A percentile compares a stretch with the other conserved stretches of the same genome.
Conservation (phyloP, 2,329 filamentous ascomycete species). For the Camptophora hylomeconis region DNA sequence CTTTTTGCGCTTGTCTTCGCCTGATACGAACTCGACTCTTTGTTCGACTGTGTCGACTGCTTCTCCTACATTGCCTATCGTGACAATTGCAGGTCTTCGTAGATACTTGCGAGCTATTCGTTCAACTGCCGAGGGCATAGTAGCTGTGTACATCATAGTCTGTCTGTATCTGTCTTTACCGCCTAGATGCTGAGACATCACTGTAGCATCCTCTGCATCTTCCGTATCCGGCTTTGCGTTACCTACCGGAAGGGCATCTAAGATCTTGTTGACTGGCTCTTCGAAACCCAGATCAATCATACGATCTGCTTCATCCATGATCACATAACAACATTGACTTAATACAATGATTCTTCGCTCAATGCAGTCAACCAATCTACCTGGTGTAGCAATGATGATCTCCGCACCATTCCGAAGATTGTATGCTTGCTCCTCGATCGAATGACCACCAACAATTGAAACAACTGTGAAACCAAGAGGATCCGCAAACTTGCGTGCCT, state of each 20-base stretch:
- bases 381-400: constrained; percentile 96
- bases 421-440: constrained; percentile 84
- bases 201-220: constrained; percentile 68
- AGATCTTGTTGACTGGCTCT: constrained; percentile 92
- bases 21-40: constrained; percentile 77
- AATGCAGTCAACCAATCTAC: constrained; percentile 92
- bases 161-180: constrained; percentile 75
- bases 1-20: constrained; percentile 95
- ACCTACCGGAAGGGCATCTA: constrained; percentile 78
- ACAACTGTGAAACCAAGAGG: constrained; percentile 90
- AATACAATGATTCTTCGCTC: constrained; percentile 84
- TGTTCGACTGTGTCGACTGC: constrained; percentile 97
- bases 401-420: constrained; percentile 84
- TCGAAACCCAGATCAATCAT: constrained; percentile 99
- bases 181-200: constrained; percentile 72
- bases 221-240: constrained; percentile 96
- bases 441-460: constrained; percentile 95
- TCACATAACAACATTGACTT: constrained; percentile 93
- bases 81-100: constrained; percentile 81
- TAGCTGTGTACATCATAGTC: constrained; percentile 99
- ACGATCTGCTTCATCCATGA: constrained; percentile 98
- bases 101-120: constrained; percentile 96
- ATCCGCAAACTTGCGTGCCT: constrained; percentile 81
- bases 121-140: constrained; percentile 86
- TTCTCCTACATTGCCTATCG: constrained; percentile 86